Conservation (phyloP, 75 land plant genomes). For the Chamaecyparis obtusa region DNA sequence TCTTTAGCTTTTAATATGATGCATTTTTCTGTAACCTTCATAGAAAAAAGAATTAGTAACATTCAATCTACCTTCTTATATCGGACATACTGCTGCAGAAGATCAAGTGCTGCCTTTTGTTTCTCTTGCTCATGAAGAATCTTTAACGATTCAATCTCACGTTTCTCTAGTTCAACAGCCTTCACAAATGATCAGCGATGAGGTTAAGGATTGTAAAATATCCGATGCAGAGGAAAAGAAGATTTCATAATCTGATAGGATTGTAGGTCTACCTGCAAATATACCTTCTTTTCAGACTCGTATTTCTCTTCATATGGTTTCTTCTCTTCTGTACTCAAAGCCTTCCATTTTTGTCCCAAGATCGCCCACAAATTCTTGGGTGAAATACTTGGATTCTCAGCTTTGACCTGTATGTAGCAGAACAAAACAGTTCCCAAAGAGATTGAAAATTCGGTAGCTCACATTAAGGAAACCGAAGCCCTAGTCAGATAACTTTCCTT, state of each 20-base stretch:
- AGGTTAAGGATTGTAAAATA: not conserved
- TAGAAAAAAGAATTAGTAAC: not conserved
- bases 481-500: not conserved
- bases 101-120: conserved; percentile 78
- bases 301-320: conserved; percentile 85
- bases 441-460: not conserved
- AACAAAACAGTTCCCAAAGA: not conserved
- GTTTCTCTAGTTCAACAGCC: conserved; percentile 69
- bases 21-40: not conserved
- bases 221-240: not conserved
- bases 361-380: conserved; percentile 59
- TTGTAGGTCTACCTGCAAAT: conserved; percentile 30
- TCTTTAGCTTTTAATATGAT: not conserved
- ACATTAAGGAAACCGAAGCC: not conserved
- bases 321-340: conserved; percentile 66
- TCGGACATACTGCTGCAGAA: conserved; percentile 71
- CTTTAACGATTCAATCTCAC: conserved; percentile 76
- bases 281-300: conserved; percentile 66
- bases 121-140: conserved; percentile 76
- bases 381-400: conserved; percentile 56
- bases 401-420: conserved; percentile 44
- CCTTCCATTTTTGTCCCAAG: conserved; percentile 81
- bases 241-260: not conserved
- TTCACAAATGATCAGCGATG: conserved; percentile 22
- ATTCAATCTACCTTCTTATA: conserved; percentile 48